Evolutionary conservation across 78 protist genomes (phyloP).

Genomic region (Dictyostelium discoideum): dicty_2.7 NC_007091.3:2816501-2817000

Average conservation of each 20-base stretch:
- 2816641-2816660: background rate
- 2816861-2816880: slow-evolving; percentile 81
- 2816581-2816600: slow-evolving; percentile 51
- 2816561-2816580: slow-evolving; percentile 74
- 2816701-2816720: no score
- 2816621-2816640: slow-evolving; percentile 87
- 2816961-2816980: slow-evolving; percentile 40
- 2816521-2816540: slow-evolving; percentile 69
- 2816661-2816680: background rate
- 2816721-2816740: slow-evolving; percentile 85
- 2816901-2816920: slow-evolving; percentile 81
- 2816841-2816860: slow-evolving; percentile 73
- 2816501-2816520: slow-evolving; percentile 32
- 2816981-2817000: slow-evolving; percentile 14
- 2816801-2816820: slow-evolving; percentile 85
- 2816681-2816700: no score
- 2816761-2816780: slow-evolving; percentile 33
- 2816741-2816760: slow-evolving; percentile 88
- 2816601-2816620: slow-evolving; percentile 67
- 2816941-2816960: slow-evolving; percentile 78
- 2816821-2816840: slow-evolving; percentile 90
- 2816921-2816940: slow-evolving; percentile 67
- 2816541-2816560: slow-evolving; percentile 45
- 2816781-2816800: slow-evolving; percentile 45
- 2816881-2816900: slow-evolving; percentile 84